These are phyloP conservation scores for Suillus luteus DNA, from an alignment of 768 basidiomycete genomes.

Conservation along the genomic window DNA sequence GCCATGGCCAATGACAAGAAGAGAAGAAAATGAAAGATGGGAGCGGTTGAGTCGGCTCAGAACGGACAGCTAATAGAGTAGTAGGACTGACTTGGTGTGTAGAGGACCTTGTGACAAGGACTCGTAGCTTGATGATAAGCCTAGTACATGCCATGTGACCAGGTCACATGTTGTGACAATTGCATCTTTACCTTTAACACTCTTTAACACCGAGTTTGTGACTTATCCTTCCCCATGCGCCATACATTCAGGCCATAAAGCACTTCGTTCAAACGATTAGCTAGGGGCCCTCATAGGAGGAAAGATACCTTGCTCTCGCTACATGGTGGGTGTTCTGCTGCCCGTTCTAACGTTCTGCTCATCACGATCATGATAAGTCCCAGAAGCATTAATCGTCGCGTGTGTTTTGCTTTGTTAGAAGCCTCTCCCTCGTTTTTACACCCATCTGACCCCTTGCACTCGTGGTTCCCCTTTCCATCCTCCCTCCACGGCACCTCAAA, in stretches of 20 bases:
- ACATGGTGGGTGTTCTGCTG: constrained; percentile 76
- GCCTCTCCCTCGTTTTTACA: no score
- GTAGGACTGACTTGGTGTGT: background rate
- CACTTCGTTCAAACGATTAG: constrained; percentile 48
- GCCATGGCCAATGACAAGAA: constrained; percentile 37
- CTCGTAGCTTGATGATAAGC: no score
- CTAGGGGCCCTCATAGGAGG: constrained; percentile 61
- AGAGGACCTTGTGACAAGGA: background rate
- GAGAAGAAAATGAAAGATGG: constrained; percentile 19
- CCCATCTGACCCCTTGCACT: no score
- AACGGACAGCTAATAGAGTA: background rate
- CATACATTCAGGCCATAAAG: constrained; percentile 48
- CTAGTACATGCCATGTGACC: no score
- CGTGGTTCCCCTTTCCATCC: no score
- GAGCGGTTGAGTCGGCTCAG: background rate
- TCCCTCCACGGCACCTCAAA: no score
- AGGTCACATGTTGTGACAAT: no score
- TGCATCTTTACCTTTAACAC: constrained; percentile 10
- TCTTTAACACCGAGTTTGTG: constrained; percentile 46
- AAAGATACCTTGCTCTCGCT: constrained; percentile 67
- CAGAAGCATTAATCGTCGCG: no score
- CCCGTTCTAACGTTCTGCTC: no score
- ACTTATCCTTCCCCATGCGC: constrained; percentile 54
- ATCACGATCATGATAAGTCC: no score
- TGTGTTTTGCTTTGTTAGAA: no score